Evolutionary conservation across 2,329 filamentous ascomycete genomes (phyloP).

Genomic region (Fusarium cicatricum): DNA sequence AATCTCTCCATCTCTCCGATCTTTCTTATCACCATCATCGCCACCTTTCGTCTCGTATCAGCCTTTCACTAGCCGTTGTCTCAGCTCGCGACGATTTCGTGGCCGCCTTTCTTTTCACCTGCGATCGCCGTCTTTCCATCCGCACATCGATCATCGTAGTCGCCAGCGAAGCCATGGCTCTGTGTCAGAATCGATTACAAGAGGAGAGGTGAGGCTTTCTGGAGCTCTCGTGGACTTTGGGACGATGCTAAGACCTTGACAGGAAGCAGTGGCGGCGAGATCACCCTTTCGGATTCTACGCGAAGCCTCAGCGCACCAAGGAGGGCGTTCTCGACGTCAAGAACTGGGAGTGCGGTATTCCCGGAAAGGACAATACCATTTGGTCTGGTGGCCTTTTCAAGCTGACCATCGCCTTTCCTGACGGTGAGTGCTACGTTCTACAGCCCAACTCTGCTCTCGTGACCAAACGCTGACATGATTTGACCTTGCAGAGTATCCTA

Average conservation of each 20-base stretch:
- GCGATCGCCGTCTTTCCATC: conserved; percentile 6
- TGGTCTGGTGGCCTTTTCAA: conserved; percentile 99
- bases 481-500: conserved; percentile 81
- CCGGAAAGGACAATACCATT: conserved; percentile 94
- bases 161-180: conserved; percentile 68
- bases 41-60: conserved; percentile 4
- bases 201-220: conserved; percentile 76
- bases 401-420: conserved; percentile 89
- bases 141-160: not conserved
- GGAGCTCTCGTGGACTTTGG: not conserved
- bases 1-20: not conserved
- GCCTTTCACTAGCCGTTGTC: conserved; percentile 9
- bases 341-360: conserved; percentile 95
- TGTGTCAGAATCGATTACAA: conserved; percentile 86
- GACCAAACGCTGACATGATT: conserved; percentile 20
- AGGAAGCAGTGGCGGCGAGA: conserved; percentile 98
- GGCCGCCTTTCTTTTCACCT: conserved; percentile 12
- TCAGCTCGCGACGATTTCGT: conserved; percentile 12
- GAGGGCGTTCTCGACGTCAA: conserved; percentile 90
- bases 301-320: conserved; percentile 81
- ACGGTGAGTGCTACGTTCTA: conserved; percentile 67
- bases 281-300: conserved; percentile 97
- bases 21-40: conserved; percentile 4
- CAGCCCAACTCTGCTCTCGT: not conserved
- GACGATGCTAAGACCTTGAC: conserved; percentile 33